These are phyloP conservation scores for Chaetomium fimeti DNA, from an alignment of 495 filamentous ascomycete species.

Conservation along the genomic window DNA sequence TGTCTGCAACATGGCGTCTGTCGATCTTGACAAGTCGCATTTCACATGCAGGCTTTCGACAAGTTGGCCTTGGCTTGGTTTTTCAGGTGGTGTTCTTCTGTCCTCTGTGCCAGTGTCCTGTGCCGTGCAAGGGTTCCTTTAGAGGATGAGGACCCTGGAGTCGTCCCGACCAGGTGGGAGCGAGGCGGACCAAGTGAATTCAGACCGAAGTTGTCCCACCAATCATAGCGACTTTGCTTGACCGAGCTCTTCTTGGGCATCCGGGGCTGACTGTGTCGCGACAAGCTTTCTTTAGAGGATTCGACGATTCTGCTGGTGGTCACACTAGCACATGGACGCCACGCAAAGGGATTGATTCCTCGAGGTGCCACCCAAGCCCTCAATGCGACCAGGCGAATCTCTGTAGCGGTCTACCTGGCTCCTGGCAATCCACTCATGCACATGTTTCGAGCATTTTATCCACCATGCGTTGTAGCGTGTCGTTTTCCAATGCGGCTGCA, in stretches of 20 bases:
- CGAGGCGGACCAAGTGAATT: not conserved
- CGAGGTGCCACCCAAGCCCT: not conserved
- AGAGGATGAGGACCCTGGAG: not conserved
- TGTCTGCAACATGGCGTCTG: not conserved
- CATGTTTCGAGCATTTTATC: slow-evolving; percentile 92
- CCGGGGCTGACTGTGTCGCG: not conserved
- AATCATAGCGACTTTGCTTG: slow-evolving; percentile 6
- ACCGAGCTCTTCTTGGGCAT: not conserved
- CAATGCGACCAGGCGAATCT: not conserved
- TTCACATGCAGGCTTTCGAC: not conserved
- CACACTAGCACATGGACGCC: not conserved
- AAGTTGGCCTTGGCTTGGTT: not conserved
- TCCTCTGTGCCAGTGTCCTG: not conserved
- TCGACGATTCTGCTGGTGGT: not conserved
- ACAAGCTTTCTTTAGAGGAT: not conserved
- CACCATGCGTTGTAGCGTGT: slow-evolving; percentile 79
- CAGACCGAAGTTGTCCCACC: slow-evolving; percentile 29
- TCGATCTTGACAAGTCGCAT: not conserved
- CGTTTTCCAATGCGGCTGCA: slow-evolving; percentile 91
- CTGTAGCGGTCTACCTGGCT: not conserved
- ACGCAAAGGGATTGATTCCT: not conserved
- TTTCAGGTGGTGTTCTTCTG: not conserved
- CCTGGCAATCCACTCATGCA: slow-evolving; percentile 29
- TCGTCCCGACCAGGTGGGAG: slow-evolving; percentile 27
- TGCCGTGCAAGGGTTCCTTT: not conserved